Percentiles rank a stretch among this genome's conserved stretches.
Conservation (phyloP, 2,329 filamentous ascomycete genomes). For the Epichloe uncinata region DNA sequence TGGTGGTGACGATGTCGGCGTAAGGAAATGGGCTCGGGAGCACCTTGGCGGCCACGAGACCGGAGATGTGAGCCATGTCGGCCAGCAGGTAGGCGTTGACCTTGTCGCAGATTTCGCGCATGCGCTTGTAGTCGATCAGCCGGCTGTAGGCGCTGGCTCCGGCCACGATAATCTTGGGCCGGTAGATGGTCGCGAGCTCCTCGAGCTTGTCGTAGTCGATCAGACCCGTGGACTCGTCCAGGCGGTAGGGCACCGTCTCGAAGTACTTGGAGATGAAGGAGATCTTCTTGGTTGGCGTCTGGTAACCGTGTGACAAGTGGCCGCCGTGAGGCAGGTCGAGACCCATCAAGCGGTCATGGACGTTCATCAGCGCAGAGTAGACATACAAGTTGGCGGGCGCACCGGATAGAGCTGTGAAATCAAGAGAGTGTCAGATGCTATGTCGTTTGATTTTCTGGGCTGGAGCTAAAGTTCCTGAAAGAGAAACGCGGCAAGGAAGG, state of each 20-base stretch:
- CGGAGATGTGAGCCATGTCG: slow-evolving; percentile 97
- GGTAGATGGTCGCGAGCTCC: slow-evolving; percentile 74
- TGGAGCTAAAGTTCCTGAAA: too few relatives aligned
- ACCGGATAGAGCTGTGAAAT: slow-evolving; percentile 59
- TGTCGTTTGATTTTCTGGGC: background rate
- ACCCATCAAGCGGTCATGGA: slow-evolving; percentile 93
- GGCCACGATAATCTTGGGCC: slow-evolving; percentile 90
- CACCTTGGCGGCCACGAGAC: slow-evolving; percentile 81
- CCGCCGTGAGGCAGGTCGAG: slow-evolving; percentile 93
- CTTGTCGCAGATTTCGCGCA: slow-evolving; percentile 85
- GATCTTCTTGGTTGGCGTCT: slow-evolving; percentile 87
- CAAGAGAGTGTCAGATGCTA: background rate
- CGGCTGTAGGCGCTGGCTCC: slow-evolving; percentile 94
- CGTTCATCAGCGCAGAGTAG: slow-evolving; percentile 84
- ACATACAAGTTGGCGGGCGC: slow-evolving; percentile 73
- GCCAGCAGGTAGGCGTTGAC: slow-evolving; percentile 83
- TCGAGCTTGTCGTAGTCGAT: slow-evolving; percentile 94
- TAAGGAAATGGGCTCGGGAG: slow-evolving; percentile 80
- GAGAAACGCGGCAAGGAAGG: too few relatives aligned
- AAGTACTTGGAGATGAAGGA: slow-evolving; percentile 99
- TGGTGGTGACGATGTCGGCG: slow-evolving; percentile 93
- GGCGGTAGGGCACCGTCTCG: slow-evolving; percentile 88
- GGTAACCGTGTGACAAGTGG: slow-evolving; percentile 93
- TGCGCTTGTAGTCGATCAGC: slow-evolving; percentile 85
- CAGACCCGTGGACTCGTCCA: slow-evolving; percentile 78